Evolutionary conservation across 2,329 filamentous ascomycete genomes (phyloP), one percentile per base, ranked within the genome.

Genomic region (Colletotrichum magnum): DNA sequence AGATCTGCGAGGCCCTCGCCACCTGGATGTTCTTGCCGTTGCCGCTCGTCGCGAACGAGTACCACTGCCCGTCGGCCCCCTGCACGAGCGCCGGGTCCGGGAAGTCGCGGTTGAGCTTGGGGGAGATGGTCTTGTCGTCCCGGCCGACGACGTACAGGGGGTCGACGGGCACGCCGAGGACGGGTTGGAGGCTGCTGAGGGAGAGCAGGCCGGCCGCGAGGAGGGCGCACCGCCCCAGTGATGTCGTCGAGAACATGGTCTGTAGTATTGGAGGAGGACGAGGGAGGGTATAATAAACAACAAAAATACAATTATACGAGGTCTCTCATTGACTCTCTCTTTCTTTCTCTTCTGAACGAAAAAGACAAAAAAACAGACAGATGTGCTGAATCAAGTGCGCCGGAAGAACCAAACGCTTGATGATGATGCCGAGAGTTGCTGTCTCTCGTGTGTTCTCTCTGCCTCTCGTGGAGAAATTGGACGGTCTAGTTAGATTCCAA

Each of bases 11-110:
- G 3, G 86, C 86, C 2, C 74, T 80, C 2, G 89, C 89, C 4
- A 87, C 81, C 72, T 89, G 89, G 6, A 91, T 80, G 64, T 87
- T 80, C 21, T 82, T 79, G 54, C 81, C 84, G 64, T 84, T 84
- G 59, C 81, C 82, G 57, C 84, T 84, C 2, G 87, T 89, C 4
- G 84, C 87, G 75, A 90, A 91, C 7, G 88, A 85, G 72, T 90
- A 88, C 82, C 85, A 90, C 2, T 77, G 80, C 7, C 82, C 84
- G 70, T 86, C 80, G 4, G 77, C 64, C 43, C 79, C 82, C 72
- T 84, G 76, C 56, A 90, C 73, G 57, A 90, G 81, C 13, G 82
- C 78, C 7, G 88, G 88, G 71, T 90, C 87, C 13, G 88, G 82
- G 74, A 90, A 90, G 77, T 89, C 82, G 28, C 75, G 75, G 52